Percentiles rank a stretch among this genome's conserved stretches.
Evolutionary conservation across 192 early-diverging fungal genomes (phyloP).

Genomic region (Backusella psychrophila): DNA sequence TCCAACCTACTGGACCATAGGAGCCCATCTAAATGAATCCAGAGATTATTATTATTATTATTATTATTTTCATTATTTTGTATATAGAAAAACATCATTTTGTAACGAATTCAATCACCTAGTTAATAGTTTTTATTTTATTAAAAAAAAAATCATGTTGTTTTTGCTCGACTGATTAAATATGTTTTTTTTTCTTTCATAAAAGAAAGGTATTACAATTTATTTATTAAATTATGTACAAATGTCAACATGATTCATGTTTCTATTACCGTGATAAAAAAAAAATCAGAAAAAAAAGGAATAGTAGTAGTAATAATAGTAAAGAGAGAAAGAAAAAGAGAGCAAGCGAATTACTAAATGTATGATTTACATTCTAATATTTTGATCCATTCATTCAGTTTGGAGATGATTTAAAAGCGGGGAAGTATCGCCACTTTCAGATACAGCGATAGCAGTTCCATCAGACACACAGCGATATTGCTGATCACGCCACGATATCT

Average conservation of each 20-base stretch:
- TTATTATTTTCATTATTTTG: neutral
- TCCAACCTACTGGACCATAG: neutral
- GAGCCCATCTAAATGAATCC: neutral
- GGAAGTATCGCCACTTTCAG: neutral
- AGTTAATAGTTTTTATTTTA: neutral
- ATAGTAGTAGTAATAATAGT: neutral
- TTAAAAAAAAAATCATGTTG: neutral
- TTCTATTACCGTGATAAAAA: neutral
- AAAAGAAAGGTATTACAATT: neutral
- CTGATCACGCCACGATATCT: conserved; percentile 87
- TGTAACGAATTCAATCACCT: neutral
- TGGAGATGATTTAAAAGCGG: neutral
- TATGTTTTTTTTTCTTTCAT: neutral
- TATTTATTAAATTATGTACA: conserved; percentile 3
- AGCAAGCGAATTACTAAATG: neutral
- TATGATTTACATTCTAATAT: neutral
- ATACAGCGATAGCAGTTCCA: conserved; percentile 55
- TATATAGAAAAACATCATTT: neutral
- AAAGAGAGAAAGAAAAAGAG: neutral
- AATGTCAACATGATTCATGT: neutral
- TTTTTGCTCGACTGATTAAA: neutral
- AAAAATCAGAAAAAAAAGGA: neutral
- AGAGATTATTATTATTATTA: too few species aligned
- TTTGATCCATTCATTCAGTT: neutral
- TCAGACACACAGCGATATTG: conserved; percentile 57